phyloP scores from a whole-genome alignment of 352 stramenopile species.

The Phytophthora cryptogea region DNA sequence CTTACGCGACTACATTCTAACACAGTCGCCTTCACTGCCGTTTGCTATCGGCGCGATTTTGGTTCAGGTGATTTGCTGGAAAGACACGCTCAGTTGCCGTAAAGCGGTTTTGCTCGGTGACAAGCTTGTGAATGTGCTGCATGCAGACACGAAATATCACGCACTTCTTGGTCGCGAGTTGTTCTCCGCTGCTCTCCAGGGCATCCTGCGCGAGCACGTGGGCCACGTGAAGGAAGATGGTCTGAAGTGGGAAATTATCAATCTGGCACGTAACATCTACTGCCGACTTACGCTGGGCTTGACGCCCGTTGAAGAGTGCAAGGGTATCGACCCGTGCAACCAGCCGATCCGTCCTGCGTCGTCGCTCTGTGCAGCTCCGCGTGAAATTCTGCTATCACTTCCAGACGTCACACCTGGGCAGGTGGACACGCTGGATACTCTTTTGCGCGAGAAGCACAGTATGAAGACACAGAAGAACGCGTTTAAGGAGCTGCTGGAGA shows the following conservation, averaged over 20 bases:
- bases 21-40: slow-evolving; percentile 46
- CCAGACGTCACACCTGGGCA: slow-evolving; percentile 46
- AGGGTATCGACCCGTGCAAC: slow-evolving; percentile 82
- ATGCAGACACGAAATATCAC: slow-evolving; percentile 44
- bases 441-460: slow-evolving; percentile 74
- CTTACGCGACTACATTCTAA: slow-evolving; percentile 68
- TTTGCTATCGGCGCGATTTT: slow-evolving; percentile 57
- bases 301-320: slow-evolving; percentile 75
- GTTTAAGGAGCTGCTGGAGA: slow-evolving; percentile 80
- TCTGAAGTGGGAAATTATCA: slow-evolving; percentile 86
- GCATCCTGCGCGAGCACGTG: slow-evolving; percentile 57
- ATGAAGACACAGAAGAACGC: slow-evolving; percentile 86
- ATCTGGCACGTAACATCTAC: slow-evolving; percentile 84
- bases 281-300: slow-evolving; percentile 69
- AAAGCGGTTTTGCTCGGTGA: slow-evolving; percentile 62
- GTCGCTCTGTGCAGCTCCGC: slow-evolving; percentile 48
- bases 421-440: slow-evolving; percentile 52
- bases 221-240: slow-evolving; percentile 80
- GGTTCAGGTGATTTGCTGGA: slow-evolving; percentile 69
- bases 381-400: slow-evolving; percentile 64
- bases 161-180: slow-evolving; percentile 58
- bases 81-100: slow-evolving; percentile 73
- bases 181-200: slow-evolving; percentile 61
- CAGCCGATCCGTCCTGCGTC: slow-evolving; percentile 55
- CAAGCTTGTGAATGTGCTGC: slow-evolving; percentile 67